A percentile compares a stretch with the other conserved stretches of the same genome.
phyloP scores from a whole-genome alignment of 306 rosid genomes.

The Pueraria montana region DNA sequence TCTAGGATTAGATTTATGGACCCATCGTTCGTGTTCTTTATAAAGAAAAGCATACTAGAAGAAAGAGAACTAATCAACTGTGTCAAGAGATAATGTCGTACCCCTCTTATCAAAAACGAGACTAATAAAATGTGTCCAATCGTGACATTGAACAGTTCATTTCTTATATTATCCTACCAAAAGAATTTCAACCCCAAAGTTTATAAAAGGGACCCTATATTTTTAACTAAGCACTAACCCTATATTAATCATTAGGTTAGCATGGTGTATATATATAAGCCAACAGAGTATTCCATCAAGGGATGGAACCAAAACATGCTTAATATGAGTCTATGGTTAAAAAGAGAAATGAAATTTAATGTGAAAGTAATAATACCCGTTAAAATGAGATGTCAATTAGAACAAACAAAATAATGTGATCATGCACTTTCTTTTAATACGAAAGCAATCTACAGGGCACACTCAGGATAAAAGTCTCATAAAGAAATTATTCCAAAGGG shows the following conservation, averaged over 20 bases:
- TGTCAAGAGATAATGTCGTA: constrained; percentile 42
- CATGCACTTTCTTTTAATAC: constrained; percentile 31
- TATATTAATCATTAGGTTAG: constrained; percentile 27
- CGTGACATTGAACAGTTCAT: constrained; percentile 37
- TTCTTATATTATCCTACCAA: constrained; percentile 59
- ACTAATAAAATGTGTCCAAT: constrained; percentile 39
- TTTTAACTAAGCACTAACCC: constrained; percentile 35
- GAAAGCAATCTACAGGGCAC: constrained; percentile 50
- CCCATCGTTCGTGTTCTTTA: constrained; percentile 53
- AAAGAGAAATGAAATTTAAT: constrained; percentile 14
- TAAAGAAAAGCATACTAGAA: constrained; percentile 50
- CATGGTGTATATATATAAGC: neutral
- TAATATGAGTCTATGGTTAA: constrained; percentile 13
- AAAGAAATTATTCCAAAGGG: constrained; percentile 77
- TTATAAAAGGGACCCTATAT: constrained; percentile 40
- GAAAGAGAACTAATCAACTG: constrained; percentile 53
- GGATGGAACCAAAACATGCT: constrained; percentile 9
- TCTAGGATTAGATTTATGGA: constrained; percentile 84
- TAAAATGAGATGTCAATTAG: constrained; percentile 55
- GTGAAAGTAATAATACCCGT: constrained; percentile 13
- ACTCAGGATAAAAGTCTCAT: constrained; percentile 59
- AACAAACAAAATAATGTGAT: constrained; percentile 44
- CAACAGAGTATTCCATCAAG: constrained; percentile 9
- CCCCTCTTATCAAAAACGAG: constrained; percentile 48
- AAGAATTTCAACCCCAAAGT: constrained; percentile 52